Evolutionary conservation across 2,329 filamentous ascomycete genomes (phyloP).

Genomic region (Cercospora sojina): DNA sequence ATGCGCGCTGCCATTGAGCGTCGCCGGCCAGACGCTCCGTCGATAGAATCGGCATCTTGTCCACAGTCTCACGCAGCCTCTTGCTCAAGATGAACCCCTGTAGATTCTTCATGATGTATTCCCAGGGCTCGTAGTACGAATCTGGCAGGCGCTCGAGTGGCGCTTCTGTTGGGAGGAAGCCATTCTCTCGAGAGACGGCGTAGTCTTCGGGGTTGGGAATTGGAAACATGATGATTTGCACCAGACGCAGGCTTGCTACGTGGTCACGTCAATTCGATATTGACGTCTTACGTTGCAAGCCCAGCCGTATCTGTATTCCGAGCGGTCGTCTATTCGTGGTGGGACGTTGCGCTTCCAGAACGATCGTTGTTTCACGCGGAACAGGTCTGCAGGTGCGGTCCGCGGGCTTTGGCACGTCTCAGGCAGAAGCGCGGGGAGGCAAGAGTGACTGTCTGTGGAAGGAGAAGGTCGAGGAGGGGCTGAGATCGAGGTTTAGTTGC

Average conservation of each 20-base stretch:
- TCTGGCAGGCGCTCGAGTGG: conserved; percentile 81
- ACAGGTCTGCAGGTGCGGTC: background rate
- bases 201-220: conserved; percentile 66
- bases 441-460: background rate
- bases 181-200: conserved; percentile 72
- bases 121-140: conserved; percentile 93
- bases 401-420: background rate
- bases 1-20: conserved; percentile 87
- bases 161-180: conserved; percentile 80
- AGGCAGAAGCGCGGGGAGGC: background rate
- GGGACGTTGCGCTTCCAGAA: background rate
- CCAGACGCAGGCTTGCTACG: conserved; percentile 41
- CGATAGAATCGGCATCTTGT: conserved; percentile 78
- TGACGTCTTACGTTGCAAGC: conserved; percentile 37
- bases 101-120: conserved; percentile 78
- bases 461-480: background rate
- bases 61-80: conserved; percentile 74
- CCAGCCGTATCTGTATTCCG: conserved; percentile 33
- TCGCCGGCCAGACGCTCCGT: conserved; percentile 78
- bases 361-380: background rate
- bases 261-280: conserved; percentile 30
- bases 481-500: background rate
- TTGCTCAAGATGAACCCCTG: conserved; percentile 84
- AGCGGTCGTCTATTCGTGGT: conserved; percentile 7
- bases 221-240: conserved; percentile 42